These are phyloP conservation scores for Colletotrichum euphorbiae DNA, from an alignment of 2,329 filamentous ascomycete species.

Conservation along the genomic window DNA sequence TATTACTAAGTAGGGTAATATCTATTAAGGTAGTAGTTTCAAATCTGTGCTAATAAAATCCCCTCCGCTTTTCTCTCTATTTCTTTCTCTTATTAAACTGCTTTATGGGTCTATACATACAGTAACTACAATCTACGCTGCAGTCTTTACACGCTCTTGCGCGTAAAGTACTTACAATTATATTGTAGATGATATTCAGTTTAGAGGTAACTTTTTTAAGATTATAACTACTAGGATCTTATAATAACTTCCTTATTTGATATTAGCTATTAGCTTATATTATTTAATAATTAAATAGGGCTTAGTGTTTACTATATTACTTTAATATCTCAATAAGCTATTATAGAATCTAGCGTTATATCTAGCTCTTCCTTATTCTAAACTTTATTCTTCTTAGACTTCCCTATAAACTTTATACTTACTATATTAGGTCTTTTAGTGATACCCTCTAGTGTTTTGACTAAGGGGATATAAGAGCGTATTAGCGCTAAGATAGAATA, in stretches of 20 bases:
- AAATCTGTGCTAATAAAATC: background rate
- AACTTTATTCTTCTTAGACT: too few species aligned
- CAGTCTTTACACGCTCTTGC: too few species aligned
- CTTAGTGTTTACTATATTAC: background rate
- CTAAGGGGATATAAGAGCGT: background rate
- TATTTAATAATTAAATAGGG: too few species aligned
- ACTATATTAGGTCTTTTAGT: background rate
- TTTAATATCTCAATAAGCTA: background rate
- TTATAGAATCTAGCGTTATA: background rate
- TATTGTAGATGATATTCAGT: background rate
- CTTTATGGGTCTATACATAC: background rate
- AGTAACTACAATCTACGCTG: background rate
- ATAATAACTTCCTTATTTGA: background rate
- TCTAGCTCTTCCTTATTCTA: too few species aligned
- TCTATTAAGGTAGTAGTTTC: too few species aligned
- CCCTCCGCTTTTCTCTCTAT: background rate
- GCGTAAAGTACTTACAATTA: too few species aligned
- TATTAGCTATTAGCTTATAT: background rate
- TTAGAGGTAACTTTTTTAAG: background rate
- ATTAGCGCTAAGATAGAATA: background rate
- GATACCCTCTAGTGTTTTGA: background rate
- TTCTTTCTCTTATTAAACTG: background rate
- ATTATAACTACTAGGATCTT: background rate
- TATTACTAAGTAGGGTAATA: background rate
- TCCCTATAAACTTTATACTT: too few species aligned